These are phyloP conservation scores for Annulohypoxylon maeteangense DNA, from an alignment of 495 filamentous ascomycete genomes.

Conservation along the genomic window DNA sequence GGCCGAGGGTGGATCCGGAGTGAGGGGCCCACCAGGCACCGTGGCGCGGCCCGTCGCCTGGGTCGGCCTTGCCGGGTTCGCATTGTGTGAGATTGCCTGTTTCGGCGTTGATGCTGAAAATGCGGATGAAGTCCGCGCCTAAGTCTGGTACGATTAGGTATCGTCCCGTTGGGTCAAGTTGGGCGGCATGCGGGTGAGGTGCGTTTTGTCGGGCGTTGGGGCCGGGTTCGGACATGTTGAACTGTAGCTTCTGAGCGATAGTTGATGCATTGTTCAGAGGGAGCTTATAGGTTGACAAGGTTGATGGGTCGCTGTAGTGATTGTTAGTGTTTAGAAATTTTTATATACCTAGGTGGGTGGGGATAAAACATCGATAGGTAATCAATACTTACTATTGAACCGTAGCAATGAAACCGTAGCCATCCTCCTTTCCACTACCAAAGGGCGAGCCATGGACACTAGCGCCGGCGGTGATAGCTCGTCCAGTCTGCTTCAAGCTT, in stretches of 20 bases:
- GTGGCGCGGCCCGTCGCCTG: constrained; percentile 60
- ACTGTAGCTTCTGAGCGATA: constrained; percentile 61
- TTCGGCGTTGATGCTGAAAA: constrained; percentile 64
- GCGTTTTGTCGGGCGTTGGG: constrained; percentile 70
- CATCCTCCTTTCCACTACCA: constrained; percentile 47
- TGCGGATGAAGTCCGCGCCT: constrained; percentile 73
- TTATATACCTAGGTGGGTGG: not conserved
- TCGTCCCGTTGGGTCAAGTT: constrained; percentile 73
- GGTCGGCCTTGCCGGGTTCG: constrained; percentile 46
- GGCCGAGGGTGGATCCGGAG: constrained; percentile 42
- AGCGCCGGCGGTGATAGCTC: constrained; percentile 50
- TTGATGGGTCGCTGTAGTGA: constrained; percentile 53
- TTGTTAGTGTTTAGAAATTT: constrained; percentile 15
- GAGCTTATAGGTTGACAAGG: constrained; percentile 54
- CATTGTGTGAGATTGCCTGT: constrained; percentile 54
- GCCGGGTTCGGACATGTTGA: constrained; percentile 62
- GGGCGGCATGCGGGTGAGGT: constrained; percentile 74
- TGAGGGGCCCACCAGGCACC: constrained; percentile 54
- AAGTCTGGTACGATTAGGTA: constrained; percentile 77
- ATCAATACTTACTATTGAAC: constrained; percentile 58
- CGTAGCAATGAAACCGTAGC: constrained; percentile 55
- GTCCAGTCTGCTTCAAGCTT: constrained; percentile 50
- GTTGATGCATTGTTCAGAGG: constrained; percentile 43
- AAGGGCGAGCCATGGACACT: constrained; percentile 57
- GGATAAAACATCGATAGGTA: not conserved